These are phyloP conservation scores for Yamadazyma triangularis DNA, from an alignment of 1,139 yeast species.

Conservation along the genomic window DNA sequence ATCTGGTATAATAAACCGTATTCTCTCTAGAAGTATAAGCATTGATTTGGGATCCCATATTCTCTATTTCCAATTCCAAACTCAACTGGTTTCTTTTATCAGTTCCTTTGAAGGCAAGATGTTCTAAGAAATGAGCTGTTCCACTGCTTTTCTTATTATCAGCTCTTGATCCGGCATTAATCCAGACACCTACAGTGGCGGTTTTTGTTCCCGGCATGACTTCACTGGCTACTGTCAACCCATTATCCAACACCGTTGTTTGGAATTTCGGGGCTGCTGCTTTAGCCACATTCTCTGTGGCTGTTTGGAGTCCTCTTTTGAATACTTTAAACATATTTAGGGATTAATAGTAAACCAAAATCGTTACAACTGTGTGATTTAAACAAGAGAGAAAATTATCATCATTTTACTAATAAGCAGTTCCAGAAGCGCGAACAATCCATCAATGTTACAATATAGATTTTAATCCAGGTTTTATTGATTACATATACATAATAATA, in stretches of 20 bases:
- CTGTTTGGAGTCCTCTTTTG: slow-evolving; percentile 1
- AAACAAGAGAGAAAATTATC: too few relatives aligned
- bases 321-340: slow-evolving; percentile 1
- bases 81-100: slow-evolving; percentile 73
- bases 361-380: too few relatives aligned
- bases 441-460: slow-evolving; percentile 1
- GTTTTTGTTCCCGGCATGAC: slow-evolving; percentile 82
- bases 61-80: slow-evolving; percentile 89
- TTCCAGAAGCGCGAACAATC: neutral
- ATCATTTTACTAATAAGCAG: too few relatives aligned
- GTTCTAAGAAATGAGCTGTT: slow-evolving; percentile 96
- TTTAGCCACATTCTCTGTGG: slow-evolving; percentile 6
- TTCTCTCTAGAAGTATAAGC: slow-evolving; percentile 97
- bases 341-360: too few relatives aligned
- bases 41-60: slow-evolving; percentile 93
- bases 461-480: too few relatives aligned
- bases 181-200: slow-evolving; percentile 97
- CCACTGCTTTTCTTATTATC: slow-evolving; percentile 84
- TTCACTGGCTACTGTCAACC: slow-evolving; percentile 92
- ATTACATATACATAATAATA: too few relatives aligned
- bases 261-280: slow-evolving; percentile 16
- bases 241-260: slow-evolving; percentile 47
- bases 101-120: slow-evolving; percentile 95
- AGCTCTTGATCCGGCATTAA: slow-evolving; percentile 97
- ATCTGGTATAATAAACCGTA: slow-evolving; percentile 93